phyloP scores from a whole-genome alignment of 345 rosid genomes.

The Mangifera indica region DNA sequence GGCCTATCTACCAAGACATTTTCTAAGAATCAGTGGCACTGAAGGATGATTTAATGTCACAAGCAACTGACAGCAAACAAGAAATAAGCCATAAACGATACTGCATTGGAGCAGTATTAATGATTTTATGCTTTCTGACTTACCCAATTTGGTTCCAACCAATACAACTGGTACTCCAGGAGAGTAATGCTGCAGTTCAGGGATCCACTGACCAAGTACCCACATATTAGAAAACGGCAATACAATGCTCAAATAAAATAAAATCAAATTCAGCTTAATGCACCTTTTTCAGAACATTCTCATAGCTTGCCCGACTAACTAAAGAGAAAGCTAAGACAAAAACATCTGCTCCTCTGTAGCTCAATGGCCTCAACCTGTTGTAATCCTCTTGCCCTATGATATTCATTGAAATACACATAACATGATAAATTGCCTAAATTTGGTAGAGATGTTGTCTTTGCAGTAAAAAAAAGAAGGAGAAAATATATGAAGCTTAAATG shows the following conservation, averaged over 20 bases:
- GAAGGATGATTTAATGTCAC: not conserved
- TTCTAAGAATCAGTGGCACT: not conserved
- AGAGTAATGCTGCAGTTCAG: constrained; percentile 91
- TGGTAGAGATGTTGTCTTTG: not conserved
- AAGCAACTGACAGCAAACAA: not conserved
- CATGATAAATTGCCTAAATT: not conserved
- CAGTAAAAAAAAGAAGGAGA: not conserved
- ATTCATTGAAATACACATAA: constrained; percentile 16
- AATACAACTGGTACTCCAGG: constrained; percentile 88
- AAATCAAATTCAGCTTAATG: constrained; percentile 1
- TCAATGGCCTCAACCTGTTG: constrained; percentile 93
- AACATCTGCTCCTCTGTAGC: constrained; percentile 96
- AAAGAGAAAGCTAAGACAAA: constrained; percentile 97
- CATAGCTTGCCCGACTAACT: constrained; percentile 94
- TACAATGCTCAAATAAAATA: constrained; percentile 3
- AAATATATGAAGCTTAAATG: not conserved
- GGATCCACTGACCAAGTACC: constrained; percentile 80
- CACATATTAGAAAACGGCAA: constrained; percentile 23
- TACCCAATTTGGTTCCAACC: constrained; percentile 94
- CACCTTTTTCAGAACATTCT: constrained; percentile 92
- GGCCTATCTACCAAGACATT: not conserved
- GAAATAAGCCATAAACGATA: not conserved
- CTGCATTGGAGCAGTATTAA: not conserved
- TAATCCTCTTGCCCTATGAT: constrained; percentile 91
- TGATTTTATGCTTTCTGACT: constrained; percentile 14